A percentile compares a stretch with the other conserved stretches of the same genome.
phyloP scores from a whole-genome alignment of 139 green algal species.

The Astrephomene gubernaculifera region DNA sequence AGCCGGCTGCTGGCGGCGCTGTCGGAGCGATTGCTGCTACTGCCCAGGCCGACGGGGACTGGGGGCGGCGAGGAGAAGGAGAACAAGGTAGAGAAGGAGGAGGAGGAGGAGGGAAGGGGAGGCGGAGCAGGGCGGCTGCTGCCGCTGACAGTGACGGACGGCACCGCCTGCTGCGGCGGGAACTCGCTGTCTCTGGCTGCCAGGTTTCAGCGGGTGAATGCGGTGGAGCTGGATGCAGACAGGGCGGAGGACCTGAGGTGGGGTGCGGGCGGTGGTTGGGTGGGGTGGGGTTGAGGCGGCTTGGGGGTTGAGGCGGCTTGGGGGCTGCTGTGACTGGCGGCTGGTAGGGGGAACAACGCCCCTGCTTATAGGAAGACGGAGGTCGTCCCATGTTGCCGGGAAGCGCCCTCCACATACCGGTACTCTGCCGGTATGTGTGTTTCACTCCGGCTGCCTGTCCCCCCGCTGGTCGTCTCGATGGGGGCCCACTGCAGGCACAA shows the following conservation, averaged over 20 bases:
- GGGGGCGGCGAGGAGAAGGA: neutral
- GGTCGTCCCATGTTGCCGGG: too few species aligned
- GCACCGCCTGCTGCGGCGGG: slow-evolving; percentile 43
- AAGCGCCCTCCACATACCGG: too few species aligned
- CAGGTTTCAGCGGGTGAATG: slow-evolving; percentile 20
- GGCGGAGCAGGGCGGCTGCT: neutral
- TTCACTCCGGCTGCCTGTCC: too few species aligned
- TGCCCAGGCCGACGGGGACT: neutral
- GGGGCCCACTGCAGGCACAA: slow-evolving; percentile 15
- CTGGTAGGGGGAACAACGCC: too few species aligned
- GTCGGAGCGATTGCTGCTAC: neutral
- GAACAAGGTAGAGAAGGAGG: neutral
- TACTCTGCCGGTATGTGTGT: too few species aligned
- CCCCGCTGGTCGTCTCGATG: too few species aligned
- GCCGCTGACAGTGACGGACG: slow-evolving; percentile 36
- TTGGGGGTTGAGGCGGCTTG: too few species aligned
- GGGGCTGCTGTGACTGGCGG: too few species aligned
- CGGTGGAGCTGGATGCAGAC: slow-evolving; percentile 48
- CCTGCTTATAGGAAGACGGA: too few species aligned
- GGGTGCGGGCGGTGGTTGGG: neutral
- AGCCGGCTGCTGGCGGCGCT: slow-evolving; percentile 20
- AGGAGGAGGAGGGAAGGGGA: neutral
- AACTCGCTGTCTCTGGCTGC: slow-evolving; percentile 37
- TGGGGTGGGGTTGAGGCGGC: neutral
- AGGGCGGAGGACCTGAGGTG: slow-evolving; percentile 35